Percentiles rank a stretch among this genome's conserved stretches.
These are phyloP conservation scores for Didymella pinodella DNA, from an alignment of 2,329 filamentous ascomycete genomes.

Conservation along the genomic window DNA sequence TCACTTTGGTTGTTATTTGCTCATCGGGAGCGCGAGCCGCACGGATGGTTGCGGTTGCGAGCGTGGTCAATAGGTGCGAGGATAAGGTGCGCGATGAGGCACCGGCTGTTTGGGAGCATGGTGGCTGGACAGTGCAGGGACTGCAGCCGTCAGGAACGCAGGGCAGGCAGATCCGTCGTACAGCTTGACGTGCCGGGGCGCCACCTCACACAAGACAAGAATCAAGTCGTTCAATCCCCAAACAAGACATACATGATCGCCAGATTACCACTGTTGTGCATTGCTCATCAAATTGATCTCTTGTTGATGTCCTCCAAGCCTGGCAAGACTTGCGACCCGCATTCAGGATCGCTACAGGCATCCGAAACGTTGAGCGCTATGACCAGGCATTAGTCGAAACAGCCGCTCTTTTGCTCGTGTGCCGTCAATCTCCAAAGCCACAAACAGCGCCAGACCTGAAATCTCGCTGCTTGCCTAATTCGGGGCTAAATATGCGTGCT, in stretches of 20 bases:
- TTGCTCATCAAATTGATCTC: constrained; percentile 2
- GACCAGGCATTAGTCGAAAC: constrained; percentile 21
- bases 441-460: constrained; percentile 4
- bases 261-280: constrained; percentile 16
- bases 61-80: constrained; percentile 14
- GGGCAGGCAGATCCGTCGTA: constrained; percentile 21
- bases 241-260: constrained; percentile 12
- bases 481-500: constrained; percentile 6
- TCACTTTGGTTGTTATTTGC: constrained; percentile 17
- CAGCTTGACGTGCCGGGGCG: constrained; percentile 13
- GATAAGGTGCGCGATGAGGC: constrained; percentile 15
- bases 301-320: constrained; percentile 4
- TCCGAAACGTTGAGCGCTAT: constrained; percentile 17
- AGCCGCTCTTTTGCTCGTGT: constrained; percentile 20
- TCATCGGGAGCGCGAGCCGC: constrained; percentile 17
- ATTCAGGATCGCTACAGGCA: constrained; percentile 20
- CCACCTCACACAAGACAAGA: constrained; percentile 19
- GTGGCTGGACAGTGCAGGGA: constrained; percentile 20
- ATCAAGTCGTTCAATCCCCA: constrained; percentile 20
- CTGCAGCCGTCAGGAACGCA: constrained; percentile 22
- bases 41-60: constrained; percentile 15
- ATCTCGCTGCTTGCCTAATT: constrained; percentile 12
- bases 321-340: constrained; percentile 16
- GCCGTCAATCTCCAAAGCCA: constrained; percentile 18
- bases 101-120: constrained; percentile 22